phyloP scores from a whole-genome alignment of 2,329 filamentous ascomycete species.

The Hypoxylon sp. region DNA sequence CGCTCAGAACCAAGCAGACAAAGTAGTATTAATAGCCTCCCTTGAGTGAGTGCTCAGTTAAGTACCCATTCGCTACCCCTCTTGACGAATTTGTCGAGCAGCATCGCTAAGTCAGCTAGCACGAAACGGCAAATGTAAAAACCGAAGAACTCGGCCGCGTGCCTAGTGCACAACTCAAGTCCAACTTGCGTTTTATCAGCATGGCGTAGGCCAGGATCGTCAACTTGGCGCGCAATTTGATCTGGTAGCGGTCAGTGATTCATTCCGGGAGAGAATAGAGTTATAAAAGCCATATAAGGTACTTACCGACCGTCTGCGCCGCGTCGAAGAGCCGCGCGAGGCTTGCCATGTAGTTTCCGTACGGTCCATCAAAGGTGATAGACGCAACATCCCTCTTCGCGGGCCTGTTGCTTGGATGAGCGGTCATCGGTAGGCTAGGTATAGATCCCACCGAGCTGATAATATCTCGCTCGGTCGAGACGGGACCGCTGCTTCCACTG shows the following conservation, averaged over 20 bases:
- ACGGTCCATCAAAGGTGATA: conserved; percentile 83
- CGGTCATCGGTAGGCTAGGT: conserved; percentile 84
- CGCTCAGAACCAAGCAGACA: neutral
- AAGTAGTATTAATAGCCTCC: conserved; percentile 2
- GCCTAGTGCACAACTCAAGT: conserved; percentile 90
- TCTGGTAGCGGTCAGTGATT: conserved; percentile 68
- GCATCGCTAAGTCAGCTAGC: conserved; percentile 83
- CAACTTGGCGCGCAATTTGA: conserved; percentile 95
- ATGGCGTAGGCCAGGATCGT: conserved; percentile 92
- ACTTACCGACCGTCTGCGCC: conserved; percentile 89
- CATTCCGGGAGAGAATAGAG: neutral
- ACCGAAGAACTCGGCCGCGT: conserved; percentile 97
- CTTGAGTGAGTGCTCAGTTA: conserved; percentile 33
- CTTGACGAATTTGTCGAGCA: conserved; percentile 98
- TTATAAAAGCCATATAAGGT: conserved; percentile 7
- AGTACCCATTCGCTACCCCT: conserved; percentile 93
- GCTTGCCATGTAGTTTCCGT: conserved; percentile 91
- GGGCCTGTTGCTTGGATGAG: conserved; percentile 74
- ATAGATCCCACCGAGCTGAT: conserved; percentile 75
- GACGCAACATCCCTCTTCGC: conserved; percentile 79
- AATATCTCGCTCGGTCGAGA: conserved; percentile 59
- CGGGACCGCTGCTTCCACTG: conserved; percentile 54
- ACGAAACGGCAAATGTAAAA: conserved; percentile 98
- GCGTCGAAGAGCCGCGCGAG: conserved; percentile 93
- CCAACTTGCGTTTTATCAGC: conserved; percentile 96